A percentile compares a stretch with the other conserved stretches of the same genome.
These are phyloP conservation scores for Carallia brachiata DNA, from an alignment of 345 rosid genomes.

Conservation along the genomic window DNA sequence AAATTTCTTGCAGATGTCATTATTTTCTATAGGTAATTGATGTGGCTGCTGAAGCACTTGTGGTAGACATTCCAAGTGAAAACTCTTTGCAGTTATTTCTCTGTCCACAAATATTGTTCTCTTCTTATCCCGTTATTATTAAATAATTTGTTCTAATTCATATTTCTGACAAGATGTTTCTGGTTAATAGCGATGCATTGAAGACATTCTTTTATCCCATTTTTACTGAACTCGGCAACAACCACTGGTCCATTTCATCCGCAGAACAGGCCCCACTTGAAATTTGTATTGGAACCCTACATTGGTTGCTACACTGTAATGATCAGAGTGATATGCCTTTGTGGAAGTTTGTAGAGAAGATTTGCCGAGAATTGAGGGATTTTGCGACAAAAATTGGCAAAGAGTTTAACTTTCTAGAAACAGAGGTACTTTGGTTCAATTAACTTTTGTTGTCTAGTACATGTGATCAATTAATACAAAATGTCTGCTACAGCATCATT, in stretches of 20 bases:
- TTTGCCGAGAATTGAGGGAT: conserved; percentile 45
- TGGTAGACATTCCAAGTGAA: conserved; percentile 1
- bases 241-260: conserved; percentile 20
- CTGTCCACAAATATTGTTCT: not conserved
- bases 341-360: conserved; percentile 37
- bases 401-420: conserved; percentile 50
- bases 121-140: not conserved
- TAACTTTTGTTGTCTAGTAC: not conserved
- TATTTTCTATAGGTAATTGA: conserved; percentile 60
- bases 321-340: conserved; percentile 22
- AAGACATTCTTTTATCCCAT: conserved; percentile 52
- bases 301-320: conserved; percentile 36
- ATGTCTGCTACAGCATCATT: conserved; percentile 11
- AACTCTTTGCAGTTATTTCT: not conserved
- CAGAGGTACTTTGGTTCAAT: conserved; percentile 44
- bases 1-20: conserved; percentile 67
- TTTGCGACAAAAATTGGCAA: conserved; percentile 37
- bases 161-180: conserved; percentile 6
- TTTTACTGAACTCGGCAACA: conserved; percentile 36
- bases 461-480: not conserved
- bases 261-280: conserved; percentile 29
- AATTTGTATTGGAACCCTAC: conserved; percentile 43
- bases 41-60: conserved; percentile 13
- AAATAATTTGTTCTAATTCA: not conserved
- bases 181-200: conserved; percentile 52